Conservation (phyloP, 495 filamentous ascomycete species). For the Staphylotrichum tortipilum region DNA sequence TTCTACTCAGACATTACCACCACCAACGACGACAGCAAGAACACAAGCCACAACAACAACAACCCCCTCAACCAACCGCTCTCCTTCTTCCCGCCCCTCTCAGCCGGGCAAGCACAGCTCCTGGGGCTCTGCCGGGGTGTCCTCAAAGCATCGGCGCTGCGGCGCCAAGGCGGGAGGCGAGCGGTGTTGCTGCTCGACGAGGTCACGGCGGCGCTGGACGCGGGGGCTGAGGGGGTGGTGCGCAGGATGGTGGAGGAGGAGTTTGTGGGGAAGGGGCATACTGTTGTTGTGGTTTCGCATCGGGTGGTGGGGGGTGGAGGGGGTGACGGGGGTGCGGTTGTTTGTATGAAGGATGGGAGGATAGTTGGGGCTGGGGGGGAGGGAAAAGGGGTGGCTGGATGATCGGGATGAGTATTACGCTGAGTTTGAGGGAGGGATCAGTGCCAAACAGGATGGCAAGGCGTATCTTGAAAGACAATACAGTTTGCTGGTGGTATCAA, state of each 20-base stretch:
- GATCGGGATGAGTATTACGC: too few species aligned
- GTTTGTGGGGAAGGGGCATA: slow-evolving; percentile 41
- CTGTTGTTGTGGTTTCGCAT: slow-evolving; percentile 56
- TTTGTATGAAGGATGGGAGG: slow-evolving; percentile 30
- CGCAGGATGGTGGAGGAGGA: slow-evolving; percentile 55
- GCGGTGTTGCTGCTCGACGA: slow-evolving; percentile 73
- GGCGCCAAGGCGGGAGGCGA: slow-evolving; percentile 2
- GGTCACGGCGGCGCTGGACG: slow-evolving; percentile 73
- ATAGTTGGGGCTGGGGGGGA: not conserved
- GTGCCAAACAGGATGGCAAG: too few species aligned
- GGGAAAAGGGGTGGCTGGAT: too few species aligned
- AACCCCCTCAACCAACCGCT: slow-evolving; percentile 14
- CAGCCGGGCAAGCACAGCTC: slow-evolving; percentile 25
- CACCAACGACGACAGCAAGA: too few species aligned
- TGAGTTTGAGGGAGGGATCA: too few species aligned
- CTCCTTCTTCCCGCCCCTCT: slow-evolving; percentile 18
- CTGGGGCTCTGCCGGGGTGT: slow-evolving; percentile 20
- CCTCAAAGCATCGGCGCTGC: slow-evolving; percentile 6
- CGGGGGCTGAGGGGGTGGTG: slow-evolving; percentile 67
- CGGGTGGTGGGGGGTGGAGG: slow-evolving; percentile 42
- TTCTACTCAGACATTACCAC: not conserved
- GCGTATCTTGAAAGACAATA: too few species aligned
- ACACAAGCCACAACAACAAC: not conserved
- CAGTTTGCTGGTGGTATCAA: too few species aligned
- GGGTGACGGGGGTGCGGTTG: slow-evolving; percentile 24